These are phyloP conservation scores for Xanthoparmelia taractica DNA, from an alignment of 495 filamentous ascomycete species.

Conservation along the genomic window DNA sequence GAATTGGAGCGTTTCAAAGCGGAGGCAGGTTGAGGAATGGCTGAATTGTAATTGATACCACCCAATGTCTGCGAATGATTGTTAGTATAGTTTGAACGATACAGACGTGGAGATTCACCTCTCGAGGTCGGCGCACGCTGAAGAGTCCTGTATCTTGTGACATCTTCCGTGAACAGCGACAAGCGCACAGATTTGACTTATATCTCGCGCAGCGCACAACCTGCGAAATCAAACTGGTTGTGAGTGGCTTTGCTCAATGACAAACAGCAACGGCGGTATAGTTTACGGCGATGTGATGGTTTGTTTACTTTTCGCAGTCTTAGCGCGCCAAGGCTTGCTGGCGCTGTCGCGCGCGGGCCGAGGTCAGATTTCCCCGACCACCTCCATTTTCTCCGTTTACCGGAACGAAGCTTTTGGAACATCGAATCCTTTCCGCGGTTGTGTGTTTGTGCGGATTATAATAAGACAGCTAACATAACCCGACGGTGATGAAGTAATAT, in stretches of 20 bases:
- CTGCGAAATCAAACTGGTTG: not conserved
- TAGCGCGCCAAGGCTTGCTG: constrained; percentile 11
- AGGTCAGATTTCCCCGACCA: constrained; percentile 9
- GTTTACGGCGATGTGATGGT: not conserved
- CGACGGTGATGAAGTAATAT: not conserved
- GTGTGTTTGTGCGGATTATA: not conserved
- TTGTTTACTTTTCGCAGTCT: not conserved
- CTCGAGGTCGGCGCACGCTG: constrained; percentile 64
- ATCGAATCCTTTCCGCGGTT: not conserved
- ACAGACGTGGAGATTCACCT: constrained; percentile 43
- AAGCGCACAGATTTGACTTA: not conserved
- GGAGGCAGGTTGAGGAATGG: constrained; percentile 87
- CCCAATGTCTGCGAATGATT: constrained; percentile 58
- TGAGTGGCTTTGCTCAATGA: not conserved
- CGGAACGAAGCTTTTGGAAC: too few relatives aligned
- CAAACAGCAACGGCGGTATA: not conserved
- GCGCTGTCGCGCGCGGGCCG: constrained; percentile 13
- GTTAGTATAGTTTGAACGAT: constrained; percentile 6
- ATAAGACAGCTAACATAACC: not conserved
- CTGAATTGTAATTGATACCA: constrained; percentile 64
- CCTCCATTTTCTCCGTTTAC: not conserved
- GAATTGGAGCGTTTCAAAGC: constrained; percentile 89
- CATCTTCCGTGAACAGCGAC: constrained; percentile 40
- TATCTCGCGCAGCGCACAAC: not conserved
- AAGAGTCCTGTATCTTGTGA: constrained; percentile 69